These are phyloP conservation scores for Arabidopsis lyrata DNA, from an alignment of 441 rosid species.

Conservation along the genomic window DNA sequence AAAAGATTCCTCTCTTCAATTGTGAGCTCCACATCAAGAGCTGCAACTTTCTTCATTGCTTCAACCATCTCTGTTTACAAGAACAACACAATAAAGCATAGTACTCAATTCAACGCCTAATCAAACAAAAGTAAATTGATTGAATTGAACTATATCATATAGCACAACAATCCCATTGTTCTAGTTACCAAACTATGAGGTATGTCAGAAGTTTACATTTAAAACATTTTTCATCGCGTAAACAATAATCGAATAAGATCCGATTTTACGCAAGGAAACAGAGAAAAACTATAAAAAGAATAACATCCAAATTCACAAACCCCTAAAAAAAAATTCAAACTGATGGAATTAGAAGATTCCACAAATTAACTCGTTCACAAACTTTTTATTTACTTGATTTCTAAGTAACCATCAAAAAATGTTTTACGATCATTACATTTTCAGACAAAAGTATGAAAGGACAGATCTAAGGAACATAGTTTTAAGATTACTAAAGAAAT, in stretches of 20 bases:
- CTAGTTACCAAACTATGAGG: neutral
- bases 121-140: neutral
- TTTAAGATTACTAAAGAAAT: neutral
- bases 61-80: slow-evolving; percentile 75
- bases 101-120: neutral
- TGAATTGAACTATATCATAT: too few relatives aligned
- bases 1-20: slow-evolving; percentile 86
- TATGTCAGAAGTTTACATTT: neutral
- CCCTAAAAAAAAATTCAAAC: neutral
- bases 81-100: neutral
- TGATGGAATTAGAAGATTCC: neutral
- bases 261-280: neutral
- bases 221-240: too few relatives aligned
- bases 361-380: neutral
- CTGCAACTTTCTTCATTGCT: slow-evolving; percentile 81
- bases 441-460: neutral
- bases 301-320: neutral
- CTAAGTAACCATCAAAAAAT: neutral
- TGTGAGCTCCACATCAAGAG: slow-evolving; percentile 69
- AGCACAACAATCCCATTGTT: neutral
- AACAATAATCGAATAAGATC: neutral
- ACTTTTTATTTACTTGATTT: neutral
- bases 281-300: neutral
- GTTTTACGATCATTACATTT: neutral
- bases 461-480: slow-evolving; percentile 9